Evolutionary conservation across 2,329 filamentous ascomycete genomes (phyloP).

Genomic region (Zymoseptoria pseudotritici): DNA sequence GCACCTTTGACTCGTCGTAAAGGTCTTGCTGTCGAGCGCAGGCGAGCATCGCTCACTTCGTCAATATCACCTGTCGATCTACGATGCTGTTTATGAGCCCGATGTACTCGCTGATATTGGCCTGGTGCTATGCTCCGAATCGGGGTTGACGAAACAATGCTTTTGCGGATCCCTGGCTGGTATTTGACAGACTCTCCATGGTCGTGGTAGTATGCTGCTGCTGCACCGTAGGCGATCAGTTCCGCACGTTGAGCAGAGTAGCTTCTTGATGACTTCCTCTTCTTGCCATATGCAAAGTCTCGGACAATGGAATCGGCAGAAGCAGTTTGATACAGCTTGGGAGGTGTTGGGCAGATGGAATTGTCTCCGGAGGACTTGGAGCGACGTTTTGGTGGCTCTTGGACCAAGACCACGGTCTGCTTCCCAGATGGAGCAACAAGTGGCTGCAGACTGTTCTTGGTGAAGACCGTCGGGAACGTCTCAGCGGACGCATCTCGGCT

Average conservation of each 20-base stretch:
- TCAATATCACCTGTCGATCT: neutral
- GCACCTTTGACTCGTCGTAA: slow-evolving; percentile 3
- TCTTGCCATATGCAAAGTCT: slow-evolving; percentile 25
- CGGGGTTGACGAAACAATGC: slow-evolving; percentile 7
- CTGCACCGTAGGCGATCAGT: slow-evolving; percentile 40
- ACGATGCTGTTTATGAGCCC: slow-evolving; percentile 5
- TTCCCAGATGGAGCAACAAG: neutral
- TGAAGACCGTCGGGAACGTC: slow-evolving; percentile 5
- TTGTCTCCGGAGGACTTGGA: slow-evolving; percentile 4
- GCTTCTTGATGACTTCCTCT: neutral
- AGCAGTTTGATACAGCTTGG: slow-evolving; percentile 22
- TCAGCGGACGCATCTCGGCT: slow-evolving; percentile 2
- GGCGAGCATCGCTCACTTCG: neutral
- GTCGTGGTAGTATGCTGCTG: slow-evolving; percentile 54
- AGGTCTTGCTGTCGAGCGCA: neutral
- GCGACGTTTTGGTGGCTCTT: neutral
- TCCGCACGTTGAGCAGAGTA: slow-evolving; percentile 1
- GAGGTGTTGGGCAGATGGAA: slow-evolving; percentile 23
- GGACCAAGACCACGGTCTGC: neutral
- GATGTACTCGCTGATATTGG: slow-evolving; percentile 10
- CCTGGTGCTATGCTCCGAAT: neutral
- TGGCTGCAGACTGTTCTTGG: slow-evolving; percentile 1
- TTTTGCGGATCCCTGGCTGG: slow-evolving; percentile 51
- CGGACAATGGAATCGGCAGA: slow-evolving; percentile 27
- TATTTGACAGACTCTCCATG: slow-evolving; percentile 50